Conservation (phyloP, 179 eudicot genomes). For the Carnegiea gigantea region DNA sequence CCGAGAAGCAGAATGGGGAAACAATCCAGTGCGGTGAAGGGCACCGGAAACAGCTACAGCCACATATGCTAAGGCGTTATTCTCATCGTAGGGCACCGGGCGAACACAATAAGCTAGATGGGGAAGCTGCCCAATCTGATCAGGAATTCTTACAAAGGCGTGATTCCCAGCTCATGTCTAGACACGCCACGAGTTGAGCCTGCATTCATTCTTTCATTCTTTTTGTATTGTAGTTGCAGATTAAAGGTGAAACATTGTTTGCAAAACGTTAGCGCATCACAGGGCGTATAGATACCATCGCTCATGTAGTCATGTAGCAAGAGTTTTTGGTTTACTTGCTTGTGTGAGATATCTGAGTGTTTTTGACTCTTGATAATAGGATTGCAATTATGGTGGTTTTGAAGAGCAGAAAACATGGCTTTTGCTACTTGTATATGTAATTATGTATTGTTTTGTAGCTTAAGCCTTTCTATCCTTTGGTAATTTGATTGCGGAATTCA, state of each 20-base stretch:
- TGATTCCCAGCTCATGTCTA: slow-evolving; percentile 36
- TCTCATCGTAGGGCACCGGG: slow-evolving; percentile 18
- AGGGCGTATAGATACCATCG: not conserved
- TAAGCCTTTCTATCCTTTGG: not conserved
- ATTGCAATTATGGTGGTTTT: not conserved
- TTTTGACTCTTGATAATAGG: not conserved
- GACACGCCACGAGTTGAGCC: slow-evolving; percentile 34
- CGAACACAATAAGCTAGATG: slow-evolving; percentile 35
- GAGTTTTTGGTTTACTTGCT: not conserved
- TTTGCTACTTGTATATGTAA: not conserved
- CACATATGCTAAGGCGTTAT: slow-evolving; percentile 18
- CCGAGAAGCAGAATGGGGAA: slow-evolving; percentile 32
- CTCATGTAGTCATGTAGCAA: not conserved
- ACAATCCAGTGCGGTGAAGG: slow-evolving; percentile 18
- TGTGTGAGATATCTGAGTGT: not conserved
- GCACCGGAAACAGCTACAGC: slow-evolving; percentile 7
- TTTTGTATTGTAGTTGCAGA: slow-evolving; percentile 26
- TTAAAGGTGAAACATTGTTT: slow-evolving; percentile 5
- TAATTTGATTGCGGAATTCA: not conserved
- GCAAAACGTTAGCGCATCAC: slow-evolving; percentile 6
- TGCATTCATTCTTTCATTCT: slow-evolving; percentile 37
- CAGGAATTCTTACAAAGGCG: slow-evolving; percentile 31
- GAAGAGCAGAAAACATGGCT: not conserved
- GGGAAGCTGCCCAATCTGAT: slow-evolving; percentile 28
- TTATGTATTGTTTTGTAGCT: slow-evolving; percentile 3